Evolutionary conservation across 768 basidiomycete genomes (phyloP).

Genomic region (Podaxis pistillaris): DNA sequence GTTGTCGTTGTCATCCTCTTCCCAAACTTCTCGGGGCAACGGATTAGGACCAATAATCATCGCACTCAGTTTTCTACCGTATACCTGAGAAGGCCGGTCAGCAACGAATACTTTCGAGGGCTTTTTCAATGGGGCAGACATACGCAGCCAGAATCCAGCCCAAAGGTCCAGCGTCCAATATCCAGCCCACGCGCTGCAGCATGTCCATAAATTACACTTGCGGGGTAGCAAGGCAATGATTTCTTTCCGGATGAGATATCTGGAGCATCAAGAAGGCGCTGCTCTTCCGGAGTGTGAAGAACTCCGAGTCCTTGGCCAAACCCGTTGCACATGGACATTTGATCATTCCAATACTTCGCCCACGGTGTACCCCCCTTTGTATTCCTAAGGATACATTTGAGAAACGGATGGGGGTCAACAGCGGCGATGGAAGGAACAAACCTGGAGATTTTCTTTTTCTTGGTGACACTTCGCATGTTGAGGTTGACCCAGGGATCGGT

Average conservation of each 20-base stretch:
- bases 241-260: conserved; percentile 19
- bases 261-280: background rate
- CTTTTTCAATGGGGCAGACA: conserved; percentile 23
- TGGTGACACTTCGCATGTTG: conserved; percentile 62
- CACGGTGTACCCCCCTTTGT: conserved; percentile 62
- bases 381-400: background rate
- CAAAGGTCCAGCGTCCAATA: conserved; percentile 79
- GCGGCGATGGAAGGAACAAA: conserved; percentile 19
- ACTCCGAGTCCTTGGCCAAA: conserved; percentile 28
- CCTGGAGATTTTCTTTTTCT: conserved; percentile 44
- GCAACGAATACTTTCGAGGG: background rate
- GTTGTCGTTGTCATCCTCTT: conserved; percentile 19
- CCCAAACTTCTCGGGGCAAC: conserved; percentile 2
- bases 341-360: conserved; percentile 70
- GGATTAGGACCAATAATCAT: conserved; percentile 48
- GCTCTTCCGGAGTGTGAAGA: conserved; percentile 6
- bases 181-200: conserved; percentile 78
- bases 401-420: conserved; percentile 13
- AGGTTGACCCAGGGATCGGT: conserved; percentile 70
- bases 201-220: conserved; percentile 87
- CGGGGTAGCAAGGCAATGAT: conserved; percentile 61
- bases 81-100: conserved; percentile 35
- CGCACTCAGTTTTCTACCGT: conserved; percentile 62
- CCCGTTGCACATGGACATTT: conserved; percentile 60
- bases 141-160: conserved; percentile 87